Evolutionary conservation across 2,329 filamentous ascomycete genomes (phyloP).

Genomic region (Pseudopithomyces maydicus): DNA sequence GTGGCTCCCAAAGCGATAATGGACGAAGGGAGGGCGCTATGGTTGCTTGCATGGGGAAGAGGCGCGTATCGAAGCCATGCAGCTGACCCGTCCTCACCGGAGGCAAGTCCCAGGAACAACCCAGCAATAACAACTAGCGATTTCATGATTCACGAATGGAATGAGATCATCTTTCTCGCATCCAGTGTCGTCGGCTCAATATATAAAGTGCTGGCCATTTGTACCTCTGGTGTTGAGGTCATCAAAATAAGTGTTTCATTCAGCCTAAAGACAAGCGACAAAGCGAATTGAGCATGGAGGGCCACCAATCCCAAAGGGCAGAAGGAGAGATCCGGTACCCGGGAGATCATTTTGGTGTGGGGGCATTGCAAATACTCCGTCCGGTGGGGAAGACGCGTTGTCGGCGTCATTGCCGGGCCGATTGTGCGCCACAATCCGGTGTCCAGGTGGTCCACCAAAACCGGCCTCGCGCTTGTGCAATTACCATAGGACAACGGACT

Average conservation of each 20-base stretch:
- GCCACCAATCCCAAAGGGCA: conserved; percentile 8
- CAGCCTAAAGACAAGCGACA: conserved; percentile 17
- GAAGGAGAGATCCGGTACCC: background rate
- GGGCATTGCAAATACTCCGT: background rate
- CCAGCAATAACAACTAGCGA: background rate
- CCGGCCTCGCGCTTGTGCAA: too few relatives aligned
- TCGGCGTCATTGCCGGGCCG: background rate
- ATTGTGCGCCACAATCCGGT: background rate
- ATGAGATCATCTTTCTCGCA: background rate
- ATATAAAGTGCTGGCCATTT: background rate
- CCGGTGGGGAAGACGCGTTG: background rate
- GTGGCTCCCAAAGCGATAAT: conserved; percentile 62
- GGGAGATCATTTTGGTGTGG: background rate
- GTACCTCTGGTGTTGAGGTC: conserved; percentile 12
- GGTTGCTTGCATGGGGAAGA: conserved; percentile 47
- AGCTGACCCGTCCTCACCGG: conserved; percentile 64
- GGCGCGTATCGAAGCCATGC: conserved; percentile 70
- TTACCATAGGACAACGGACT: too few relatives aligned
- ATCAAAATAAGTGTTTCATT: conserved; percentile 11
- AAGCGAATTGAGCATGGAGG: background rate
- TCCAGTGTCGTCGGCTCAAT: background rate
- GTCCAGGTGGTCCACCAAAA: too few relatives aligned
- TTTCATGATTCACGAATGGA: background rate
- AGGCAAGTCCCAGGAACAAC: conserved; percentile 33
- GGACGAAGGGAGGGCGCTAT: conserved; percentile 52